Percentiles rank a stretch among this genome's conserved stretches.
Conservation (phyloP, 768 basidiomycete species). For the Leucocoprinus leucothites region DNA sequence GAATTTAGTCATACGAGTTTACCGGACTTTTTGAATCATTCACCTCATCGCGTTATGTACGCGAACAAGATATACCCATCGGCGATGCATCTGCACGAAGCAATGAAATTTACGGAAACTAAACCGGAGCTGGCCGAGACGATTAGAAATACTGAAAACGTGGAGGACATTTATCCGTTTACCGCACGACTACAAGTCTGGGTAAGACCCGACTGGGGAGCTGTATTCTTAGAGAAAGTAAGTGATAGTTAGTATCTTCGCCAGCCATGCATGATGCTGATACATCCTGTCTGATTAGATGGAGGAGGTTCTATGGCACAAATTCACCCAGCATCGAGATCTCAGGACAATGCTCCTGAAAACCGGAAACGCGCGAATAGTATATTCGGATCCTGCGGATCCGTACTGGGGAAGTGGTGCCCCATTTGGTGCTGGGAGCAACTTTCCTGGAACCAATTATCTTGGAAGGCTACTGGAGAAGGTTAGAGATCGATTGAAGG, state of each 20-base stretch:
- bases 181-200: slow-evolving; percentile 27
- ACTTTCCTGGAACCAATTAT: slow-evolving; percentile 48
- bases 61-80: slow-evolving; percentile 57
- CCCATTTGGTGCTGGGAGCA: slow-evolving; percentile 18
- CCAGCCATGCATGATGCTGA: not conserved
- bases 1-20: slow-evolving; percentile 37
- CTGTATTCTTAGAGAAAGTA: slow-evolving; percentile 48
- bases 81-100: slow-evolving; percentile 74
- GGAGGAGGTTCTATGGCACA: slow-evolving; percentile 63
- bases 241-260: slow-evolving; percentile 19
- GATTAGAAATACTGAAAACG: slow-evolving; percentile 41
- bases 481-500: slow-evolving; percentile 46
- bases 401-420: slow-evolving; percentile 65
- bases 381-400: slow-evolving; percentile 55
- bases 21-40: slow-evolving; percentile 61
- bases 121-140: slow-evolving; percentile 52
- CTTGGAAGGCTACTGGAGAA: slow-evolving; percentile 58
- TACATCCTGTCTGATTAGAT: slow-evolving; percentile 38
- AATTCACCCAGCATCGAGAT: slow-evolving; percentile 68
- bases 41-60: slow-evolving; percentile 59
- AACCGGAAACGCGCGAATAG: slow-evolving; percentile 47
- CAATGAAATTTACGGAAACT: slow-evolving; percentile 59
- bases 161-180: slow-evolving; percentile 35
- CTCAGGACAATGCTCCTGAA: slow-evolving; percentile 51
- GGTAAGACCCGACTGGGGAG: slow-evolving; percentile 55